Evolutionary conservation across 2,329 filamentous ascomycete species (phyloP), one percentile per base, ranked within the genome.

Genomic region (Pyrenophora teres): DNA sequence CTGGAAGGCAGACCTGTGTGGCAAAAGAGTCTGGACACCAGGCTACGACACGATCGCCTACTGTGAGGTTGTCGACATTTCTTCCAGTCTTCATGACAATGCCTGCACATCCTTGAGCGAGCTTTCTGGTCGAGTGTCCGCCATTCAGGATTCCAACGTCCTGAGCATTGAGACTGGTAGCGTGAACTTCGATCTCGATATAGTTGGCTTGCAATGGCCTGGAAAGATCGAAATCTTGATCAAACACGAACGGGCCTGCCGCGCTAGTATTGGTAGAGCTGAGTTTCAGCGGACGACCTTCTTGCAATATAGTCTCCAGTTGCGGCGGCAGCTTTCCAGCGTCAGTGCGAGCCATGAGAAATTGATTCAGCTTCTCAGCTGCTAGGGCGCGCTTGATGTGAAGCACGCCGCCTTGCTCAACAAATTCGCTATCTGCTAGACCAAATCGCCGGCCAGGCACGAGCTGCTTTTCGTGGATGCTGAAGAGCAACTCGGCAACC

Each of bases 151-250:
- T 40, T 31, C 55, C 40, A 13, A 62, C 21, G 44, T 63, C 60
- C 19, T 39, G 40, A 25, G 52, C 30, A 38, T 48, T 48, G 18
- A 63, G 41, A 19, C 47, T 56, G n/a, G 57, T 48, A 7, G 59
- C 59, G 21, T 71, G 70, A 33, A 70, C 61, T 30, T 65, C 52
- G 18, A 75, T 64, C 40, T 74, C 71, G 10, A 74, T 59, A 6
- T 70, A 54, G 16, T 67, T 43, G 8, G 37, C 44, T 23, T 49
- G 16, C 3, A 63, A 36, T 1, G 39, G 15, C 12, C 33, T 25
- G 13, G 32, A 9, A 21, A 18, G 15, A 1, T 12, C 2, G 5
- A 46, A 3, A 31, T 62, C 53, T 18, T 62, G 56, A 33, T 59
- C 46, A 38, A 56, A 56, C 0, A 59, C 33, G 23, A 45, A 40